These are phyloP conservation scores for Amanita jacksonii DNA, from an alignment of 768 basidiomycete species.

Conservation along the genomic window DNA sequence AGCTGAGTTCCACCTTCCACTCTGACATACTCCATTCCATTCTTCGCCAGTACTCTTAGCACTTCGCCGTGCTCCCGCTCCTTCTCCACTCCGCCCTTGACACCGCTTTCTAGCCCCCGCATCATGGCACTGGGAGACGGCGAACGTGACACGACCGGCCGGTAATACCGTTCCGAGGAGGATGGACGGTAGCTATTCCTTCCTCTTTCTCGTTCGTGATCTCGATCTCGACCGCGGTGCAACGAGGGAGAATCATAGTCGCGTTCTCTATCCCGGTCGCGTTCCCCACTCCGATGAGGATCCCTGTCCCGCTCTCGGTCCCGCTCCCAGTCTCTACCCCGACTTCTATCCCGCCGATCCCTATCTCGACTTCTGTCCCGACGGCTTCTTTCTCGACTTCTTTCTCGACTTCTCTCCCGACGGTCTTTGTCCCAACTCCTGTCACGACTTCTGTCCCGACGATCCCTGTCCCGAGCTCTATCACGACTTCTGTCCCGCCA, in stretches of 20 bases:
- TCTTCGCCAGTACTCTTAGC: constrained; percentile 44
- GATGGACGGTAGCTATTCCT: constrained; percentile 2
- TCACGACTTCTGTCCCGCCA: constrained; percentile 6
- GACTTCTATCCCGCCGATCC: constrained; percentile 10
- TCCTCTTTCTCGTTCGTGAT: constrained; percentile 1
- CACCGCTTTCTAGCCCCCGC: constrained; percentile 6
- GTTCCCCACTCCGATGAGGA: constrained; percentile 1
- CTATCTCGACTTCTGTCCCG: constrained; percentile 10
- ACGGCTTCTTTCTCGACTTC: constrained; percentile 4
- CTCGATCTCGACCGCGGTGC: constrained; percentile 5
- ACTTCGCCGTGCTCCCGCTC: constrained; percentile 31
- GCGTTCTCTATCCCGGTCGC: not conserved
- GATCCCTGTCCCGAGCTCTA: too few species aligned
- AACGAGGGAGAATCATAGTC: constrained; percentile 4
- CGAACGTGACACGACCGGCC: constrained; percentile 18
- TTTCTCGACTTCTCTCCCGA: not conserved
- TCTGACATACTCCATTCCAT: constrained; percentile 58
- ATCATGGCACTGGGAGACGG: constrained; percentile 20
- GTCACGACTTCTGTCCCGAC: constrained; percentile 1
- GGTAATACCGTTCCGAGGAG: constrained; percentile 5
- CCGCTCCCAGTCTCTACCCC: constrained; percentile 11
- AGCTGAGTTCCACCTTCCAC: constrained; percentile 41
- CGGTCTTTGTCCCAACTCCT: constrained; percentile 5
- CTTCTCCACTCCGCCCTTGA: constrained; percentile 23
- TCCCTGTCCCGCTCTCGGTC: constrained; percentile 10